Base-by-base conservation (phyloP, 1,139 yeast species). In the Nadsonia starkeyi-henricii region DNA sequence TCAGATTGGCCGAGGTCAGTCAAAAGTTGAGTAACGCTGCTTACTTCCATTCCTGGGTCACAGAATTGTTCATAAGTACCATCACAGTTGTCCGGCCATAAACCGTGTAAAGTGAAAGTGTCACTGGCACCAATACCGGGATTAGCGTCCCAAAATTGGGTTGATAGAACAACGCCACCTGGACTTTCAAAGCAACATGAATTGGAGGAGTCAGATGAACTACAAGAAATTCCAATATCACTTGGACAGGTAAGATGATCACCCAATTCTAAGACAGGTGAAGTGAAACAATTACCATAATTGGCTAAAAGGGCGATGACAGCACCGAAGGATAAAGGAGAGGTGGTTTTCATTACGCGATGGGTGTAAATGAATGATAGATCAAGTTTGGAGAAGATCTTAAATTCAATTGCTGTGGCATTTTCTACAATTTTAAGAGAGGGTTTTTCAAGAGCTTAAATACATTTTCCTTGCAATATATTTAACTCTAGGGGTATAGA, bases 141-240 rank as follows among this genome's bases (percentile, higher is more conserved):
- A 53, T 70, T 69, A 60, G 84, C 85, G 63, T 88, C 95, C 97
- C 97, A 89, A 65, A 89, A 88, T 62, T 91, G 97, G 0, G 97
- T 85, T 58, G 80, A 85, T 46, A 89, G 66, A 43, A 89, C 70
- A 17, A 88, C 73, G 1, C 97, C 96, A 36, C 93, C 91, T 2
- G 95, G 94, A 47, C 79, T 74, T 61, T 89, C 96, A 62, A 81
- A 85, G 62, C 97, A 91, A 61, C 98, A 91, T 7, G 39, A 33
- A n/a, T 33, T n/a, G 17, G 17, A 5, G 4, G 39, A 33, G 12
- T 12, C 12, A 4, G 17, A 3, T 4, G 17, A 13, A 4, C 17
- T 13, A 15, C 39, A 33, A n/a, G 39, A 33, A 33, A 33, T n/a
- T 5, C 17, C 4, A n/a, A 33, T 33, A 9, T 33, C 39, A 33